phyloP scores from a whole-genome alignment of 2,329 filamentous ascomycete genomes.

The Colletotrichum lindemuthianum region DNA sequence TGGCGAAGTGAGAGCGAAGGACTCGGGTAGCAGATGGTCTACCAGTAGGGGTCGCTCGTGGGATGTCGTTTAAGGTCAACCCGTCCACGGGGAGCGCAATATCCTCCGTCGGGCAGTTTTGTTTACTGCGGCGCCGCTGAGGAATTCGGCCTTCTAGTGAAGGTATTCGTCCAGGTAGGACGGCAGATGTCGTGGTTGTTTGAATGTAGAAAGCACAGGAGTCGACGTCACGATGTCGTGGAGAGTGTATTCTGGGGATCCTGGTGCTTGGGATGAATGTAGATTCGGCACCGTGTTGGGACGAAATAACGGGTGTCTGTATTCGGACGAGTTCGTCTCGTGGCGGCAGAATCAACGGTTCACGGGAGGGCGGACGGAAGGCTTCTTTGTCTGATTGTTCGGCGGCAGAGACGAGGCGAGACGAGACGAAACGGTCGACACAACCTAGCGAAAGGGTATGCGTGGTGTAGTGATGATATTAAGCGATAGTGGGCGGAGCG shows the following conservation, averaged over 20 bases:
- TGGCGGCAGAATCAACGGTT: constrained; percentile 1
- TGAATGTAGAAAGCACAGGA: too few species aligned
- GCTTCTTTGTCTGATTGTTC: background rate
- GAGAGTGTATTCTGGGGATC: background rate
- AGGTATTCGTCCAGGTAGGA: background rate
- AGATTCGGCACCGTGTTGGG: constrained; percentile 20
- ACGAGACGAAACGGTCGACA: background rate
- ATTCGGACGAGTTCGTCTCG: constrained; percentile 20
- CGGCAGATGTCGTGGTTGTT: background rate
- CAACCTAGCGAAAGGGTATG: constrained; percentile 19
- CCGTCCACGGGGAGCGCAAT: constrained; percentile 17
- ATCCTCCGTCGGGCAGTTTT: constrained; percentile 5
- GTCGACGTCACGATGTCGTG: too few species aligned
- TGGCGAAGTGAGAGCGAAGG: constrained; percentile 1
- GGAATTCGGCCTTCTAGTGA: constrained; percentile 24
- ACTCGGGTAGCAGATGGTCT: background rate
- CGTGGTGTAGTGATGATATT: constrained; percentile 1
- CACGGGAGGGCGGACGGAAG: background rate
- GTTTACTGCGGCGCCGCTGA: constrained; percentile 20
- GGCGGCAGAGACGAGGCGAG: background rate
- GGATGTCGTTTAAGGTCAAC: background rate
- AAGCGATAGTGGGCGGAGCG: constrained; percentile 24
- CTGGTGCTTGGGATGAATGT: background rate
- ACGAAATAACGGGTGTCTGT: constrained; percentile 5
- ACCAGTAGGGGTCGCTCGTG: background rate